A percentile compares a stretch with the other conserved stretches of the same genome.
phyloP scores from a whole-genome alignment of 306 rosid species.

The Citrullus mucosospermus region DNA sequence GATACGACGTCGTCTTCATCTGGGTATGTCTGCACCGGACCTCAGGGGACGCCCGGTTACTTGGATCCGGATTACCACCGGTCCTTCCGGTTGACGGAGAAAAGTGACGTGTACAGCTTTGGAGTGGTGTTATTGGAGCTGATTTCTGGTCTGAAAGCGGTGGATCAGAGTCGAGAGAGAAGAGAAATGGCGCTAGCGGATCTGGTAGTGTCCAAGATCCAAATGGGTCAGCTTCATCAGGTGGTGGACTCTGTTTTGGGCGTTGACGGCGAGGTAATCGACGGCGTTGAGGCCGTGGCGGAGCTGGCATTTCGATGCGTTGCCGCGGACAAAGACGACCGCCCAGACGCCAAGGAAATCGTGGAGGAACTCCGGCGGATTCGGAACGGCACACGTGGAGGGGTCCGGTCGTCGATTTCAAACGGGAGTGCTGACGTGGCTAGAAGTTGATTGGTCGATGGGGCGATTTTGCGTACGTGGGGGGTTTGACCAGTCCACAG shows the following conservation, averaged over 20 bases:
- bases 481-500: constrained; percentile 27
- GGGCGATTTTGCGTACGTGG: constrained; percentile 19
- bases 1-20: constrained; percentile 31
- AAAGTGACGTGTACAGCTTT: constrained; percentile 92
- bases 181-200: constrained; percentile 77
- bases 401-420: constrained; percentile 10
- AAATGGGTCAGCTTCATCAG: constrained; percentile 56
- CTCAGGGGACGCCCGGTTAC: constrained; percentile 94
- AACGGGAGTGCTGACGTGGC: constrained; percentile 26
- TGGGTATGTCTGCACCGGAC: constrained; percentile 89
- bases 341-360: constrained; percentile 76
- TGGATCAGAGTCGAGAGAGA: constrained; percentile 65
- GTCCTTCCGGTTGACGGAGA: constrained; percentile 82
- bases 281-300: constrained; percentile 44
- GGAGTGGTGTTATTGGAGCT: constrained; percentile 79
- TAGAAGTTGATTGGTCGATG: background rate
- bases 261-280: constrained; percentile 19
- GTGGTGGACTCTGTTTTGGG: constrained; percentile 60
- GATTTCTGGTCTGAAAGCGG: constrained; percentile 62
- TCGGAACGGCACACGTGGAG: constrained; percentile 25
- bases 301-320: constrained; percentile 93
- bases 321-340: constrained; percentile 82
- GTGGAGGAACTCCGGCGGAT: constrained; percentile 63
- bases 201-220: constrained; percentile 74
- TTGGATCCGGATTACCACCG: constrained; percentile 90